Evolutionary conservation across 2,329 filamentous ascomycete species (phyloP), one percentile per base, ranked within the genome.

Genomic region (Apiospora saccharicola): DNA sequence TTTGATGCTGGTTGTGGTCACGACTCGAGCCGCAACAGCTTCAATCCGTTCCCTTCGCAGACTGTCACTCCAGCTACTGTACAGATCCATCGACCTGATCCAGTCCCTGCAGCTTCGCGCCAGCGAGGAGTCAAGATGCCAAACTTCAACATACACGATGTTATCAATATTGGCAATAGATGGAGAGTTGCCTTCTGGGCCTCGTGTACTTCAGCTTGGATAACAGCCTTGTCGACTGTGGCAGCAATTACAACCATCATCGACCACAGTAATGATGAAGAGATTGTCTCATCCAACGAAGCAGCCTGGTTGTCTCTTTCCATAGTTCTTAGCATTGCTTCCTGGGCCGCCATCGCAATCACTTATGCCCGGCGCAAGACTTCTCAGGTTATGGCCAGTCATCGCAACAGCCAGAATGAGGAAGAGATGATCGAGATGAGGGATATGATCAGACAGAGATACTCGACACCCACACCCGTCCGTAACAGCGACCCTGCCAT

Each of bases 1-100:
- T 34, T 70, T 22, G 47, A 61, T 12, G 67, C 24, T 26, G 43
- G 49, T 3, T 49, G 26, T 34, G 47, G 44, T 8, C 44, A 41
- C 14, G 41, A 26, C 5, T 57, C 70, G 4, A 69, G 16, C 19
- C 67, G 30, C 14, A 19, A 22, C 44, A 51, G 44, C 43, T 37
- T 22, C 34, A 71, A 53, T 46, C 61, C 49, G 10, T 68, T 68
- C 16, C 64, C 26, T 10, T 71, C 70, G 26, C 64, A 43, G 19
- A 22, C 30, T 13, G 30, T 12, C 3, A 61, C 53, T 3, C 53
- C 53, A 12, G 53, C 30, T 13, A 61, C 53, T 61, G 8, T 61
- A 1, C 30, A 37, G 14, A 4, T 61, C 8, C 53, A 41, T 37
- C 53, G 53, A 61, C 30, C 53, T 12, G 53, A n/a, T 1, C 16